Conservation (phyloP, 352 stramenopile genomes). For the Pythium rhizo-oryzae region DNA sequence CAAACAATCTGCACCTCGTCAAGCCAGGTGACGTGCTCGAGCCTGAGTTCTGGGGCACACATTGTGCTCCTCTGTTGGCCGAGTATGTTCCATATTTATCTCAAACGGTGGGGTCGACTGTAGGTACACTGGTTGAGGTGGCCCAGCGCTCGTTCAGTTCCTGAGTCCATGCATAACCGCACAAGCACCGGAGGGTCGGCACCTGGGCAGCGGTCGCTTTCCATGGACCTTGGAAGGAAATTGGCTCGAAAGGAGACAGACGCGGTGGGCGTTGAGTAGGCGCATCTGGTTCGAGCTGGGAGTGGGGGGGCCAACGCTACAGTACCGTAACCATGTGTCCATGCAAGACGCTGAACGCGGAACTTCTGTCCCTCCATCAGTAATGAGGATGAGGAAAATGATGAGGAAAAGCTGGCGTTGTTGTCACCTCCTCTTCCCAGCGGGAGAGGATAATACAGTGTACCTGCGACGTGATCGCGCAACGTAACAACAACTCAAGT, state of each 20-base stretch:
- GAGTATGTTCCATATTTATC: not conserved
- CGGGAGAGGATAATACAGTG: not conserved
- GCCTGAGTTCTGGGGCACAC: too few relatives aligned
- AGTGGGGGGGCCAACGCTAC: not conserved
- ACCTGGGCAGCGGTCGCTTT: not conserved
- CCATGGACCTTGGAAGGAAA: not conserved
- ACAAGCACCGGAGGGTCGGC: too few relatives aligned
- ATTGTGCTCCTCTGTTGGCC: not conserved
- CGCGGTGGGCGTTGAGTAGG: too few relatives aligned
- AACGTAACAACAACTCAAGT: slow-evolving; percentile 18
- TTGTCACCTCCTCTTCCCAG: not conserved
- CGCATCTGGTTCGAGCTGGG: not conserved
- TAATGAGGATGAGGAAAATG: not conserved
- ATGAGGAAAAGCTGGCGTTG: not conserved
- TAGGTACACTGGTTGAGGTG: not conserved
- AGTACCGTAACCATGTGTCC: not conserved
- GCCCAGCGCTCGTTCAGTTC: too few relatives aligned
- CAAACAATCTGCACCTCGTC: not conserved
- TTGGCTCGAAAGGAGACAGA: not conserved
- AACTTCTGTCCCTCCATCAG: not conserved
- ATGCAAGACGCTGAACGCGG: too few relatives aligned
- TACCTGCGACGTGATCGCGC: slow-evolving; percentile 13
- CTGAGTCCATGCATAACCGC: too few relatives aligned
- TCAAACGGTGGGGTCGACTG: not conserved
- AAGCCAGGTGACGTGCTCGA: not conserved